Conservation (phyloP, 148 eudicot genomes). For the Fallopia convolvulus region DNA sequence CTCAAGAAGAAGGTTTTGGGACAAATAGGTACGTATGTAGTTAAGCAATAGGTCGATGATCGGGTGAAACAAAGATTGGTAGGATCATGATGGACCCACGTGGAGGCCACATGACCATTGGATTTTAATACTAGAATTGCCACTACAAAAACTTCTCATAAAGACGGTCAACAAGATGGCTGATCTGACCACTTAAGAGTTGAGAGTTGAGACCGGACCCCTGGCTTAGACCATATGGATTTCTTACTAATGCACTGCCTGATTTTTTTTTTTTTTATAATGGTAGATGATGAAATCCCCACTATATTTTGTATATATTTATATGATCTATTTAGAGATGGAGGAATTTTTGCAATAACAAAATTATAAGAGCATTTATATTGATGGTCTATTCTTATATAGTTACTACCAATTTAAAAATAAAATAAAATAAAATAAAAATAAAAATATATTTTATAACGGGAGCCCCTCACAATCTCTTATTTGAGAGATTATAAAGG, state of each 20-base stretch:
- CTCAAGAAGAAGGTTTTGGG: no score
- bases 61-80: neutral
- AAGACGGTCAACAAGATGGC: neutral
- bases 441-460: no score
- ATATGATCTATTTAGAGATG: no score
- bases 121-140: neutral
- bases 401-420: no score
- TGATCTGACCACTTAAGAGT: neutral
- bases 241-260: neutral
- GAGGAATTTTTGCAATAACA: no score
- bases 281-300: no score
- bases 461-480: no score
- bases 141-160: neutral
- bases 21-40: neutral
- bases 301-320: no score
- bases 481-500: no score
- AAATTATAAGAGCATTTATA: no score
- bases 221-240: neutral
- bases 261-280: neutral
- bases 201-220: neutral
- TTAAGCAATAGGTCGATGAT: neutral
- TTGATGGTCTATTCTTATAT: no score
- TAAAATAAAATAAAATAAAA: no score
- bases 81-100: neutral
- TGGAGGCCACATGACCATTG: neutral